phyloP scores from a whole-genome alignment of 805 yeast species.

The Candida montana region DNA sequence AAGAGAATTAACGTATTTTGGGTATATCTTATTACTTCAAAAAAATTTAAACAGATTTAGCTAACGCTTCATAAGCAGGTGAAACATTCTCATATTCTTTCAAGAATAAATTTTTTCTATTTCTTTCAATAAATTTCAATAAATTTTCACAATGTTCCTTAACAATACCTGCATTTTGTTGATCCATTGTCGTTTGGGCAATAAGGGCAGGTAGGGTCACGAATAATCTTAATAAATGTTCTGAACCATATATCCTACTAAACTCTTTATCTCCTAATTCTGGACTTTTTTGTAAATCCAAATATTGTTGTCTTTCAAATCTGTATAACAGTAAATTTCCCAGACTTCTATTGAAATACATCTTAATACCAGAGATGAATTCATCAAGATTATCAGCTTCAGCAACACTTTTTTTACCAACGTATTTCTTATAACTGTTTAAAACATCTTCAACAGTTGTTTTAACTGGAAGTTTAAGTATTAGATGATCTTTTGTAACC shows the following conservation, averaged over 20 bases:
- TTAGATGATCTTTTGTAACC: conserved; percentile 72
- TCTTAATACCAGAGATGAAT: conserved; percentile 59
- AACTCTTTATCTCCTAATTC: conserved; percentile 31
- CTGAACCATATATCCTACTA: conserved; percentile 65
- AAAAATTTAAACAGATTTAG: conserved; percentile 19
- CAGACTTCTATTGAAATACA: conserved; percentile 70
- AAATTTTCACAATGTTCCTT: conserved; percentile 51
- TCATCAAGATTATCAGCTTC: conserved; percentile 53
- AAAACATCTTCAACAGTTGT: conserved; percentile 52
- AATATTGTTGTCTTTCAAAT: conserved; percentile 71
- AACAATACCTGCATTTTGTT: conserved; percentile 55
- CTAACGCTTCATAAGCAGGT: conserved; percentile 40
- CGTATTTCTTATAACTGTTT: conserved; percentile 38
- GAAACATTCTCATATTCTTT: conserved; percentile 45
- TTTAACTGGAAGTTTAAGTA: conserved; percentile 59
- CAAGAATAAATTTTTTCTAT: conserved; percentile 33
- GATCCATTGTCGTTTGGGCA: conserved; percentile 74
- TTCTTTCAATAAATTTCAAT: conserved; percentile 44
- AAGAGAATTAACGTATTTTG: no score
- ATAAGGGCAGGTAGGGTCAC: conserved; percentile 81
- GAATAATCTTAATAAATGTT: conserved; percentile 73
- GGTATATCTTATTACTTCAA: no score
- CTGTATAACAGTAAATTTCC: conserved; percentile 68
- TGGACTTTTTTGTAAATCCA: conserved; percentile 39
- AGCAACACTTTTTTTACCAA: conserved; percentile 25